Evolutionary conservation across 108 stramenopile species (phyloP).

Genomic region (Heterococcus sp.): DNA sequence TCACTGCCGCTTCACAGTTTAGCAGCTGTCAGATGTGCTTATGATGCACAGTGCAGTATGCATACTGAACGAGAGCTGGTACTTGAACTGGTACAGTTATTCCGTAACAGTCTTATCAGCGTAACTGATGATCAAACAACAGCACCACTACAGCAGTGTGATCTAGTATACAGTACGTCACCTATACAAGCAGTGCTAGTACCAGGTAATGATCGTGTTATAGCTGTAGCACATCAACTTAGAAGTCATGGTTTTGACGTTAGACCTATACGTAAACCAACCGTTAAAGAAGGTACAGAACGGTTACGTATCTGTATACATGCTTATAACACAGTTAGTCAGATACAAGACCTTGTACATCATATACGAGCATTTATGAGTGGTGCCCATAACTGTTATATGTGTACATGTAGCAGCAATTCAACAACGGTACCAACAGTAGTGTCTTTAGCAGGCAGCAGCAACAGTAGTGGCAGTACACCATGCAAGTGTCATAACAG

Average conservation of each 20-base stretch:
- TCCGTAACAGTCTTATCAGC: slow-evolving; percentile 27
- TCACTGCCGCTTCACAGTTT: slow-evolving; percentile 75
- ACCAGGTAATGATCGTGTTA: slow-evolving; percentile 73
- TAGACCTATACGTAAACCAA: slow-evolving; percentile 85
- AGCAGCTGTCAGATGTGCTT: slow-evolving; percentile 71
- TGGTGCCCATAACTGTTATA: not conserved
- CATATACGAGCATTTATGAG: not conserved
- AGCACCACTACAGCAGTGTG: slow-evolving; percentile 24
- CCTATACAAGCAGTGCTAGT: slow-evolving; percentile 89
- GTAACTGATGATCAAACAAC: not conserved
- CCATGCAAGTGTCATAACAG: not conserved
- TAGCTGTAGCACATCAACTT: slow-evolving; percentile 63
- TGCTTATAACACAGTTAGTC: slow-evolving; percentile 72
- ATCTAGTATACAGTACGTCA: slow-evolving; percentile 65
- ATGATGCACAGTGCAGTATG: slow-evolving; percentile 59
- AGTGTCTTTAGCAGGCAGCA: not conserved
- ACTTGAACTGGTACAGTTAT: slow-evolving; percentile 5
- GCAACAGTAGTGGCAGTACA: not conserved
- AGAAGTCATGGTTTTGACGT: slow-evolving; percentile 66
- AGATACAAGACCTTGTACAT: slow-evolving; percentile 50
- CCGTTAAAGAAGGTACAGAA: slow-evolving; percentile 85
- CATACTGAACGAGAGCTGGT: slow-evolving; percentile 1
- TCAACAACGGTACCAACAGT: too few relatives aligned
- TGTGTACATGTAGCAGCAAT: not conserved
- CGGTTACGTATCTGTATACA: slow-evolving; percentile 84